Conservation (phyloP, 2,329 filamentous ascomycete species). For the Canariomyces notabilis region DNA sequence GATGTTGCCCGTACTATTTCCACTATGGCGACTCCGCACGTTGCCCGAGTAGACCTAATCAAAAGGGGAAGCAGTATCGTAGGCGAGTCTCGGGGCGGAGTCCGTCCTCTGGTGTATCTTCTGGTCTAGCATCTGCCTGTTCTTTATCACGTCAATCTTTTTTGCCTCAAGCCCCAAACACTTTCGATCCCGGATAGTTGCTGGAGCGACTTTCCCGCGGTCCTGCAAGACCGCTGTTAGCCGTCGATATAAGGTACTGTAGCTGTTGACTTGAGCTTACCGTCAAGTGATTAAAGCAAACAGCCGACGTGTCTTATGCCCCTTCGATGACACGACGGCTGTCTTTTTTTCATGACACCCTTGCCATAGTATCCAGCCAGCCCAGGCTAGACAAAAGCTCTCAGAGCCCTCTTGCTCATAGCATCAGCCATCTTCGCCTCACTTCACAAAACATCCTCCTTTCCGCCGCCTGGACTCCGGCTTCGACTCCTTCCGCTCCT, state of each 20-base stretch:
- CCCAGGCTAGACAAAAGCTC: too few relatives aligned
- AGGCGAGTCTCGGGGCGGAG: too few relatives aligned
- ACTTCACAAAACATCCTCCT: constrained; percentile 12
- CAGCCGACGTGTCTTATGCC: constrained; percentile 20
- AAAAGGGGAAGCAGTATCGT: too few relatives aligned
- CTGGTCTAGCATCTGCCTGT: background rate
- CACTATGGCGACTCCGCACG: too few relatives aligned
- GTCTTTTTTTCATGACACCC: background rate
- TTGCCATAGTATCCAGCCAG: background rate
- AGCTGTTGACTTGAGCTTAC: constrained; percentile 10
- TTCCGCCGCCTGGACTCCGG: constrained; percentile 39
- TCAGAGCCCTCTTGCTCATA: too few relatives aligned
- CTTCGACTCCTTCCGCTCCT: constrained; percentile 43
- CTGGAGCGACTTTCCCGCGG: background rate
- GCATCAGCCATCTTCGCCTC: background rate
- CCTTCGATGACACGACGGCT: constrained; percentile 19
- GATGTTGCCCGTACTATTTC: too few relatives aligned
- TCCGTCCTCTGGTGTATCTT: too few relatives aligned
- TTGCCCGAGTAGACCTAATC: too few relatives aligned
- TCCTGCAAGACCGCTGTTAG: background rate
- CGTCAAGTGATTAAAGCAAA: constrained; percentile 10
- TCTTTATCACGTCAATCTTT: background rate
- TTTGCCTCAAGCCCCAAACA: background rate
- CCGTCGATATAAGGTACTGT: background rate
- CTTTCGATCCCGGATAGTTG: background rate